Evolutionary conservation across 202 grass and related monocot species (phyloP).

Genomic region (Musa balbisiana): DNA sequence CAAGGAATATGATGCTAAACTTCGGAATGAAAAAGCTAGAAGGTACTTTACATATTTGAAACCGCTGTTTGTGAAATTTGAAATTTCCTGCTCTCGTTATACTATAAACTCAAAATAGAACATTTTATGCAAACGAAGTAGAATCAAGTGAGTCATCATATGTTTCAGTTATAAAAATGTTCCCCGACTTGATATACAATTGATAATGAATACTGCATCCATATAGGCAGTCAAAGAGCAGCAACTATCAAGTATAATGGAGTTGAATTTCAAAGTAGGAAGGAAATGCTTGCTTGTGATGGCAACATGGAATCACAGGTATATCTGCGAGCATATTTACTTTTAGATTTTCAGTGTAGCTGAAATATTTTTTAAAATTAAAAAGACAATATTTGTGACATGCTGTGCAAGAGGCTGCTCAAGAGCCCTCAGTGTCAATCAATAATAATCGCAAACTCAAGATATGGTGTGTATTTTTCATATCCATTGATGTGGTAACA

Average conservation of each 20-base stretch:
- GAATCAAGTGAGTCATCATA: neutral
- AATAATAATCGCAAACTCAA: neutral
- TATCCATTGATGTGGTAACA: neutral
- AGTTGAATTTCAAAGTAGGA: conserved; percentile 58
- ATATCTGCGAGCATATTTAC: conserved; percentile 21
- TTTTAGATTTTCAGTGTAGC: neutral
- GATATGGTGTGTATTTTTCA: neutral
- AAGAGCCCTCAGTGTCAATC: neutral
- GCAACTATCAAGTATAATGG: conserved; percentile 61
- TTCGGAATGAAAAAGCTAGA: conserved; percentile 91
- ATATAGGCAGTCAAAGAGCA: conserved; percentile 67
- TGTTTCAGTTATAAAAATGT: neutral
- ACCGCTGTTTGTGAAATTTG: neutral
- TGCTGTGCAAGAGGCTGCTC: neutral
- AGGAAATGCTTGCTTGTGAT: conserved; percentile 55
- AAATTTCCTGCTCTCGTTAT: conserved; percentile 4
- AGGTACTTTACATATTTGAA: conserved; percentile 32
- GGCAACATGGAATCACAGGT: conserved; percentile 70
- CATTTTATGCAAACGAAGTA: neutral
- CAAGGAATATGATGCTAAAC: conserved; percentile 96
- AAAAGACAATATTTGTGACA: neutral
- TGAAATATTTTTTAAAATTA: too few relatives aligned
- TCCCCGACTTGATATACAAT: neutral
- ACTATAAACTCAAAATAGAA: too few relatives aligned
- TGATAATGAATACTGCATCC: conserved; percentile 3